These are phyloP conservation scores for Cadophora sp. DNA, from an alignment of 2,329 filamentous ascomycete genomes.

Conservation along the genomic window DNA sequence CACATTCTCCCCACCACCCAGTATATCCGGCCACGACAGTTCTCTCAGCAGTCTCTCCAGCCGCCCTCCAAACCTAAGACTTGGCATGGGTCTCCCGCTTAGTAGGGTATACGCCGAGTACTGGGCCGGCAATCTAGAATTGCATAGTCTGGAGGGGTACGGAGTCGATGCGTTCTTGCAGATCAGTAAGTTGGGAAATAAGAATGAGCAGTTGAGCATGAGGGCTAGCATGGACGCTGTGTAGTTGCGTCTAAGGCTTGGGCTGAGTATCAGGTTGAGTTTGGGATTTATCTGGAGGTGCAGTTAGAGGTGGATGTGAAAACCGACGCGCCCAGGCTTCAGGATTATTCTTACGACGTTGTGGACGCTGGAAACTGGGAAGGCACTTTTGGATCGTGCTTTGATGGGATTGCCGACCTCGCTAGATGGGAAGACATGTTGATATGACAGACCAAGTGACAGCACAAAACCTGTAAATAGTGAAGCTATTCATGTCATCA, in stretches of 20 bases:
- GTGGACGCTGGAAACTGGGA: not conserved
- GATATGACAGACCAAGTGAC: not conserved
- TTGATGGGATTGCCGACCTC: not conserved
- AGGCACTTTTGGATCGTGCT: not conserved
- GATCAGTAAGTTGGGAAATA: slow-evolving; percentile 95
- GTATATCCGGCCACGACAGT: slow-evolving; percentile 33
- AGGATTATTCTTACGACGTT: not conserved
- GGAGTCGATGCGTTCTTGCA: slow-evolving; percentile 96
- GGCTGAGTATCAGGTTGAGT: not conserved
- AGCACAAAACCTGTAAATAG: too few relatives aligned
- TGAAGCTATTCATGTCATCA: not conserved
- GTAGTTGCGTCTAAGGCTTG: slow-evolving; percentile 21
- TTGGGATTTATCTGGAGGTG: not conserved
- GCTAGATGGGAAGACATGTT: not conserved
- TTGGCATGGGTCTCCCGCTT: slow-evolving; percentile 93
- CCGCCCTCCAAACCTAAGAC: slow-evolving; percentile 81
- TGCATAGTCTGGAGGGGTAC: slow-evolving; percentile 94
- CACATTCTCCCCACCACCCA: not conserved
- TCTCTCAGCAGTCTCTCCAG: slow-evolving; percentile 83
- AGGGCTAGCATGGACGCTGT: slow-evolving; percentile 80
- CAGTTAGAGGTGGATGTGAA: not conserved
- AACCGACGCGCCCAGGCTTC: not conserved
- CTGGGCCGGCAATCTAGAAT: slow-evolving; percentile 90
- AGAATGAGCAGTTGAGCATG: slow-evolving; percentile 91
- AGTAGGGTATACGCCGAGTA: slow-evolving; percentile 97